Evolutionary conservation across 2,329 filamentous ascomycete species (phyloP).

Genomic region (Pseudogymnoascus destructans): DNA sequence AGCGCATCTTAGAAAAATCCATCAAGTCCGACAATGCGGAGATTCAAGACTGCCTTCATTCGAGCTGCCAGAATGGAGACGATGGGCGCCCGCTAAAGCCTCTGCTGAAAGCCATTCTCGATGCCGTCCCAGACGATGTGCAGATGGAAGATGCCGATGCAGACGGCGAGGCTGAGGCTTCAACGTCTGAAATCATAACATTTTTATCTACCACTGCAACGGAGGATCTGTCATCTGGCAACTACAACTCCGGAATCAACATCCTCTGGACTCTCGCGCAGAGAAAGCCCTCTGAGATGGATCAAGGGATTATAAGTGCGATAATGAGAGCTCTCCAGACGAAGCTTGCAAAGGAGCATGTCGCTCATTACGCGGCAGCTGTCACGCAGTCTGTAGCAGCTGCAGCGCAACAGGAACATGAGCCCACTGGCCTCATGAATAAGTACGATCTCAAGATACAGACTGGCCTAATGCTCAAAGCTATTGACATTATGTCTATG

Average conservation of each 20-base stretch:
- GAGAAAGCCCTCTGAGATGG: slow-evolving; percentile 74
- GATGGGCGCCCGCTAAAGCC: slow-evolving; percentile 60
- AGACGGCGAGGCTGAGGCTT: slow-evolving; percentile 68
- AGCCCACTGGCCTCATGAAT: slow-evolving; percentile 46
- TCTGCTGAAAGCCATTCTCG: slow-evolving; percentile 68
- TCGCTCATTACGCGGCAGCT: slow-evolving; percentile 56
- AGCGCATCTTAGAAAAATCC: slow-evolving; percentile 82
- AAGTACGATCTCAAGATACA: slow-evolving; percentile 77
- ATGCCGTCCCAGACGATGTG: slow-evolving; percentile 71
- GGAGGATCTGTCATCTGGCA: slow-evolving; percentile 68
- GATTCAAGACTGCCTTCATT: slow-evolving; percentile 83
- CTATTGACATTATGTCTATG: slow-evolving; percentile 80
- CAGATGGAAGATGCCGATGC: slow-evolving; percentile 66
- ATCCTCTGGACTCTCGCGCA: slow-evolving; percentile 84
- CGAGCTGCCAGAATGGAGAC: slow-evolving; percentile 51
- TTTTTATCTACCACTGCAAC: slow-evolving; percentile 78
- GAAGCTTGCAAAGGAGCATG: slow-evolving; percentile 87
- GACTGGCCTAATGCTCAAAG: slow-evolving; percentile 83
- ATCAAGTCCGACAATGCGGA: slow-evolving; percentile 81
- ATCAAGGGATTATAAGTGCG: slow-evolving; percentile 63
- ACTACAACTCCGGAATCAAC: slow-evolving; percentile 81
- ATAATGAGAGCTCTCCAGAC: slow-evolving; percentile 89
- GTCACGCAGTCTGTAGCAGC: slow-evolving; percentile 34
- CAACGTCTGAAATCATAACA: slow-evolving; percentile 74
- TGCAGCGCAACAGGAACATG: slow-evolving; percentile 33